phyloP scores from a whole-genome alignment of 352 stramenopile species.

The Phytophthora europaea region DNA sequence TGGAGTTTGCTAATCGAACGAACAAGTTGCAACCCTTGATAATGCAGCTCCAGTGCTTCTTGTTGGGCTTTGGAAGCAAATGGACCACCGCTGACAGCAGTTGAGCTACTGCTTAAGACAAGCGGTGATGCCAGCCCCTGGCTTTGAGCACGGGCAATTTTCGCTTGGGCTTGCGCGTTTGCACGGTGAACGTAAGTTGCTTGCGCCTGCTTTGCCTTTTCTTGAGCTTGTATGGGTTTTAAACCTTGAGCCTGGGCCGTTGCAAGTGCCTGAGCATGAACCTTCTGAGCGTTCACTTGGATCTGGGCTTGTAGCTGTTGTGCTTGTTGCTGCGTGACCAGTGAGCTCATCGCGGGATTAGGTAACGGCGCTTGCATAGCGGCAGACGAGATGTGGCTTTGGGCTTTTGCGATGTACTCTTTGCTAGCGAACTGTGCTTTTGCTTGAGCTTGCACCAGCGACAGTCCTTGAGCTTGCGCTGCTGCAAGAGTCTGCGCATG shows the following conservation, averaged over 20 bases:
- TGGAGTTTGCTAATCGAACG: conserved; percentile 93
- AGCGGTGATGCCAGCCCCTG: conserved; percentile 60
- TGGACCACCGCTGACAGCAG: conserved; percentile 34
- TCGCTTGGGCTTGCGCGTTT: conserved; percentile 89
- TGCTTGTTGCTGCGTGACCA: conserved; percentile 84
- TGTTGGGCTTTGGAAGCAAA: conserved; percentile 86
- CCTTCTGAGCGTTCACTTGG: conserved; percentile 91
- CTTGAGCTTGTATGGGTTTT: conserved; percentile 88
- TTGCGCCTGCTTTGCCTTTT: conserved; percentile 92
- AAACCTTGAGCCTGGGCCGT: conserved; percentile 87
- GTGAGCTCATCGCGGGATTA: conserved; percentile 55
- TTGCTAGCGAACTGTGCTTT: conserved; percentile 91
- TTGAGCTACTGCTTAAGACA: conserved; percentile 26
- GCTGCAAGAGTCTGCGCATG: conserved; percentile 87
- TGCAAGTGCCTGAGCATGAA: conserved; percentile 89
- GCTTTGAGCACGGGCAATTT: conserved; percentile 82
- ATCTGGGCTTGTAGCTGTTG: conserved; percentile 91
- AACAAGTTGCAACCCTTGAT: conserved; percentile 95
- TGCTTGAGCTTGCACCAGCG: conserved; percentile 86
- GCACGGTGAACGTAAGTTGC: conserved; percentile 88
- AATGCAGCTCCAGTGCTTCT: conserved; percentile 94
- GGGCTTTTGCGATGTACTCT: conserved; percentile 91
- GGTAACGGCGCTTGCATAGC: conserved; percentile 63
- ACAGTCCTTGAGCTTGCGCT: conserved; percentile 87
- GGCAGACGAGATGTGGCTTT: conserved; percentile 82